Percentiles rank a stretch among this genome's conserved stretches.
These are phyloP conservation scores for Peronospora tabacina DNA, from an alignment of 352 stramenopile genomes.

Conservation along the genomic window DNA sequence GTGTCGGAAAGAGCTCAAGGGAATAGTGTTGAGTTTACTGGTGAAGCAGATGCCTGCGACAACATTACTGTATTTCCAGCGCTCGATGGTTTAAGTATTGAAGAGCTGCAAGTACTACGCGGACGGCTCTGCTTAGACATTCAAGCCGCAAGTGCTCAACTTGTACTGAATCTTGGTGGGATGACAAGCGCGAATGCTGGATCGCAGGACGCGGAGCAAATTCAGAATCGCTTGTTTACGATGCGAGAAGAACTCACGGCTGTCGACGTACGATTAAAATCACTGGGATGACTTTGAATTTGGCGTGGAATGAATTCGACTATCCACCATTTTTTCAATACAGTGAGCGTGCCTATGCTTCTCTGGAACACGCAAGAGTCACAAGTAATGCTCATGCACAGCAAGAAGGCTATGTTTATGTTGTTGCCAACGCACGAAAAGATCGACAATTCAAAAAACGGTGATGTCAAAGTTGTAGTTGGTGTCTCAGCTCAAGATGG, in stretches of 20 bases:
- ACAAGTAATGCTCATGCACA: background rate
- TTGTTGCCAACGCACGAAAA: too few species aligned
- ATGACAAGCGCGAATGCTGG: background rate
- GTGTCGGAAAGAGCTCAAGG: background rate
- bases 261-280: slow-evolving; percentile 17
- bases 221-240: slow-evolving; percentile 11
- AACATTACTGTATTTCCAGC: slow-evolving; percentile 3
- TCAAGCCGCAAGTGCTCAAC: slow-evolving; percentile 39
- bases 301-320: background rate
- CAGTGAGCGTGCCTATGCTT: too few species aligned
- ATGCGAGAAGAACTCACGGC: slow-evolving; percentile 25
- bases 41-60: background rate
- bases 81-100: slow-evolving; percentile 8
- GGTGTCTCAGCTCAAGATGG: too few species aligned
- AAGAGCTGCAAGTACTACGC: slow-evolving; percentile 27
- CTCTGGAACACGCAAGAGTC: too few species aligned
- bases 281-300: background rate
- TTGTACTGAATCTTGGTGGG: slow-evolving; percentile 31
- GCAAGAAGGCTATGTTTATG: too few species aligned
- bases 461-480: too few species aligned
- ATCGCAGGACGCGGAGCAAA: slow-evolving; percentile 9
- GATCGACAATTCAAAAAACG: too few species aligned
- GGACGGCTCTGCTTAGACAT: slow-evolving; percentile 50
- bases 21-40: background rate
- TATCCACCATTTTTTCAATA: too few species aligned